Conservation (phyloP, 2,329 filamentous ascomycete genomes). For the Myotisia sp. region DNA sequence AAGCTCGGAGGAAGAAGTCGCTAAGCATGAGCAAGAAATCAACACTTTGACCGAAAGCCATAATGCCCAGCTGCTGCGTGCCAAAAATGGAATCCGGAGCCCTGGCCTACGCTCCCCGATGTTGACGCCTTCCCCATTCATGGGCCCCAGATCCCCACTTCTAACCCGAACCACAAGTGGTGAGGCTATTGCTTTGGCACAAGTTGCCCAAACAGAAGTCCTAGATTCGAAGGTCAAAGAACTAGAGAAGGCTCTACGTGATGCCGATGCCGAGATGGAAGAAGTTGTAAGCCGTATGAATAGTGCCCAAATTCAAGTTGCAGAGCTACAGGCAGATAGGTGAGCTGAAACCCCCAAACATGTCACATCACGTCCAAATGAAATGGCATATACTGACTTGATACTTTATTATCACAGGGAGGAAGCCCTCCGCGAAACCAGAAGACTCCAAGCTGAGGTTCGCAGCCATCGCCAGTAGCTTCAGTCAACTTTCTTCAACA, state of each 20-base stretch:
- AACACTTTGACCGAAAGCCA: constrained; percentile 60
- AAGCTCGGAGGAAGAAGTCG: constrained; percentile 63
- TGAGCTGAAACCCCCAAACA: no score
- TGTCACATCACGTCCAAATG: no score
- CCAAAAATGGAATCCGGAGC: constrained; percentile 41
- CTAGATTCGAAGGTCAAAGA: constrained; percentile 69
- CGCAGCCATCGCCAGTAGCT: constrained; percentile 49
- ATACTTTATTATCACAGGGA: constrained; percentile 36
- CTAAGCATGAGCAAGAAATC: constrained; percentile 76
- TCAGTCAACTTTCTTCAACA: no score
- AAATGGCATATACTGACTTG: no score
- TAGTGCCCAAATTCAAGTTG: constrained; percentile 66
- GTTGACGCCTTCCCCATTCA: constrained; percentile 50
- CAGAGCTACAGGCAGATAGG: constrained; percentile 51
- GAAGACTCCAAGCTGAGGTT: constrained; percentile 53
- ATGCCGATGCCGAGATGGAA: constrained; percentile 70
- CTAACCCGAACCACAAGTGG: constrained; percentile 50
- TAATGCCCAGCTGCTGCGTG: constrained; percentile 60
- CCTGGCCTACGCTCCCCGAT: constrained; percentile 39
- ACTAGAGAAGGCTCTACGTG: constrained; percentile 64
- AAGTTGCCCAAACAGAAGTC: constrained; percentile 58
- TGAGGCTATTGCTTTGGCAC: constrained; percentile 43
- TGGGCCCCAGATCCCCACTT: constrained; percentile 43
- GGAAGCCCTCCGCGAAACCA: constrained; percentile 57
- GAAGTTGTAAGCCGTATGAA: constrained; percentile 74